Evolutionary conservation across 2,329 filamentous ascomycete species (phyloP), one percentile per base, ranked within the genome.

Genomic region (Pseudogymnoascus sp.): DNA sequence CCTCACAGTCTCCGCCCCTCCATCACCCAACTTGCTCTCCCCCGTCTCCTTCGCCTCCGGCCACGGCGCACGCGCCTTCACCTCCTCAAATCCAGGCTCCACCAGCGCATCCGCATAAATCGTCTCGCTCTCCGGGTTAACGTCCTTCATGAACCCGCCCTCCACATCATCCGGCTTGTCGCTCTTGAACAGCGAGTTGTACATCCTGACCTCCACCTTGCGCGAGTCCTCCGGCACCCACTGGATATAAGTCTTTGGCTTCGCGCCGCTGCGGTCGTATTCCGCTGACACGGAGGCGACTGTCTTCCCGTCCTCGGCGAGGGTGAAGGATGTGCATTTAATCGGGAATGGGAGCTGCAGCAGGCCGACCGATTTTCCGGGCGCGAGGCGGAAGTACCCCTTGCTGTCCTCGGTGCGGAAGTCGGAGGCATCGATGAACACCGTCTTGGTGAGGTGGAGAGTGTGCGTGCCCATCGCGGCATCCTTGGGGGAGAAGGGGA

Each of bases 401-500:
- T 83, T 80, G 66, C 82, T 84, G 66, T 89, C 87, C 41, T 82
- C 82, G 70, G 90, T 86, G 60, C 89, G 81, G 77, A 92, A 93
- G 71, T 93, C 89, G 58, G 80, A 82, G 61, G 86, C 83, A 67
- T 96, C 92, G 61, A 96, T 96, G 74, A 91, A 96, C 35, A 96
- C 82, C 1, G 82, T 90, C 67, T 84, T 85, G 1, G 90, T 91
- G 67, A 96, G 84, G 12, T 75, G 78, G 39, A 86, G 70, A 58
- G 77, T 80, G 70, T 84, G 83, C 8, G 77, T 80, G 33, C 86
- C 87, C 73, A 87, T 84, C 14, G 78, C 79, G 1, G 88, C 81
- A 66, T 92, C 85, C 75, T 95, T 96, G 22, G 90, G 86, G 15
- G 89, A 89, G 75, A 96, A 96, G 0, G 91, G 90, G 6, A 90